These are phyloP conservation scores for Pseudogymnoascus sp. DNA, from an alignment of 2,329 filamentous ascomycete species.

Conservation along the genomic window DNA sequence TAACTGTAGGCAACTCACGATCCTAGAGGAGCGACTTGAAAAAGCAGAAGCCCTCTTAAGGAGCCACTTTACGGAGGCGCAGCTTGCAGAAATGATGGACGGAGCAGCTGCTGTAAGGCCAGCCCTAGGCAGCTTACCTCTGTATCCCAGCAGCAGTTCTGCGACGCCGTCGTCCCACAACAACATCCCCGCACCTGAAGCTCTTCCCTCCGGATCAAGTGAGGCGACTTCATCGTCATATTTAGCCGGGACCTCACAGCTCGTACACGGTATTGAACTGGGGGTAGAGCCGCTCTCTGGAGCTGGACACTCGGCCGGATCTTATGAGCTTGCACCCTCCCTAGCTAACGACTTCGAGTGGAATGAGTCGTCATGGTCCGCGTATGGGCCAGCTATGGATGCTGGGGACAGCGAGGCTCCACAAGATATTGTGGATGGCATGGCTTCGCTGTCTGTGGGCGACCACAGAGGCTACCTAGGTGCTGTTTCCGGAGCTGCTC, in stretches of 20 bases:
- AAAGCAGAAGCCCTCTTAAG: conserved; percentile 10
- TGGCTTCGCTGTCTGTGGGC: conserved; percentile 18
- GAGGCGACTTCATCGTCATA: neutral
- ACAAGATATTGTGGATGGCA: conserved; percentile 16
- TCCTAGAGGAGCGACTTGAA: conserved; percentile 10
- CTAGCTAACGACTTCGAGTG: conserved; percentile 7
- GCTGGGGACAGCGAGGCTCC: neutral
- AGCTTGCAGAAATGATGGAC: conserved; percentile 9
- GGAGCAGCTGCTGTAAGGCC: neutral
- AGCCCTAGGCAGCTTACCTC: neutral
- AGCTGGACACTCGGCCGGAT: neutral
- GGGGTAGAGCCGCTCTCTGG: neutral
- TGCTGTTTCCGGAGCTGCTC: conserved; percentile 16
- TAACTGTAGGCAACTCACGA: conserved; percentile 7
- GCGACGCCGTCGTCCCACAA: neutral
- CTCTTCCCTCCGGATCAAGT: neutral
- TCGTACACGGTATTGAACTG: neutral
- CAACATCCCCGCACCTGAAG: neutral
- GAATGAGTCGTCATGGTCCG: conserved; percentile 9
- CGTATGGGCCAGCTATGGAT: neutral
- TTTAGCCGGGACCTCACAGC: neutral
- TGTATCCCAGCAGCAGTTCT: neutral
- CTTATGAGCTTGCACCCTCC: conserved; percentile 9
- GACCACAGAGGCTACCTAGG: conserved; percentile 18
- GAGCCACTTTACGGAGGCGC: conserved; percentile 9